phyloP scores from a whole-genome alignment of 805 yeast genomes.

The Saccharomycopsis sp. region DNA sequence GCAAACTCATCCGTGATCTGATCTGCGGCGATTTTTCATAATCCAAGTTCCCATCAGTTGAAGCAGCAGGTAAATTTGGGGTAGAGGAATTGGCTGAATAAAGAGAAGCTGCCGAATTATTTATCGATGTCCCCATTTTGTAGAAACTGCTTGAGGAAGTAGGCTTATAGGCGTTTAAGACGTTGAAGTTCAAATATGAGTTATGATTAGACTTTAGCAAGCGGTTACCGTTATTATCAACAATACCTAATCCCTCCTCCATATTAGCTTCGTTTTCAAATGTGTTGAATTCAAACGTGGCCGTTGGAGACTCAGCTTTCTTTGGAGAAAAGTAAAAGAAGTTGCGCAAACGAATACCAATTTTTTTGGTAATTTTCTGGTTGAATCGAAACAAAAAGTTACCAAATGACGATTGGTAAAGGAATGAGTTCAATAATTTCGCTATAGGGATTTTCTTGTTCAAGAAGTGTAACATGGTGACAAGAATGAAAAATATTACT shows the following conservation, averaged over 20 bases:
- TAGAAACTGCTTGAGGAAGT: constrained; percentile 4
- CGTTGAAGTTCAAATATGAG: constrained; percentile 12
- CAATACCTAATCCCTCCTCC: constrained; percentile 15
- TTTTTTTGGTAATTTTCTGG: constrained; percentile 1
- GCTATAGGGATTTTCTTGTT: constrained; percentile 8
- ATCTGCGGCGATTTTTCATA: constrained; percentile 13
- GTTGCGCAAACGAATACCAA: not conserved
- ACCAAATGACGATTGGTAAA: constrained; percentile 11
- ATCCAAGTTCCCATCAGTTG: not conserved
- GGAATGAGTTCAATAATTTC: constrained; percentile 4
- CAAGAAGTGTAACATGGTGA: constrained; percentile 5
- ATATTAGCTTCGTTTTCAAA: constrained; percentile 16
- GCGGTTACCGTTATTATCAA: not conserved
- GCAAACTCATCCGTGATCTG: constrained; percentile 19
- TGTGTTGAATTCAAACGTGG: not conserved
- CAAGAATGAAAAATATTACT: not conserved
- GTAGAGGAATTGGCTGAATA: constrained; percentile 8
- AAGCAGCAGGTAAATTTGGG: not conserved
- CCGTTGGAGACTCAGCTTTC: not conserved
- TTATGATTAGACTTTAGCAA: not conserved
- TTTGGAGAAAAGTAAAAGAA: not conserved
- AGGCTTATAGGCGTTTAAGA: constrained; percentile 2
- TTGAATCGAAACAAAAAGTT: not conserved
- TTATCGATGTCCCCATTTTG: constrained; percentile 8
- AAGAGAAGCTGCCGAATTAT: constrained; percentile 12